Evolutionary conservation across 352 stramenopile genomes (phyloP), one percentile per base, ranked within the genome.

Genomic region (Globisporangium spiculum): DNA sequence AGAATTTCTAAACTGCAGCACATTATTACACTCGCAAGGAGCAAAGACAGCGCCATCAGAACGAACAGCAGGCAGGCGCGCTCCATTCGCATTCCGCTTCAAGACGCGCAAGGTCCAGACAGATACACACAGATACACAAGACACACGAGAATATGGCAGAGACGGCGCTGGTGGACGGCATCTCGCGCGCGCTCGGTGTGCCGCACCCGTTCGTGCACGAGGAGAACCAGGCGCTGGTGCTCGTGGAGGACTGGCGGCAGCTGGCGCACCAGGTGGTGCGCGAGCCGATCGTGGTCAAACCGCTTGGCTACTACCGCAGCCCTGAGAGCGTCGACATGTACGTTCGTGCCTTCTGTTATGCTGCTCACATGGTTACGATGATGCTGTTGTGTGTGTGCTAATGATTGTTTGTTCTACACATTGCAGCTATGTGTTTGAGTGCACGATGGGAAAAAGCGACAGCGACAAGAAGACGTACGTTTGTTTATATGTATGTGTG

Each of bases 301-400:
- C 84, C 85, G 22, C 67, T 93, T 4, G 87, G 87, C 20, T 95
- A 95, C 67, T 95, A 95, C 69, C 81, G 84, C 59, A 90, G 83
- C 12, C 82, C 83, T 41, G 84, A 95, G 74, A 88, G 77, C 50
- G 74, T 95, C 57, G 83, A 91, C 71, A 91, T 95, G 87, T 94
- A 76, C 67, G 82, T 53, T 18, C 24, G 26, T 41, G 2, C 66
- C 48, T 62, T 48, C n/a, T 46, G 22, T 41, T n/a, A 30, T 67
- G 30, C 30, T 32, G 30, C 4, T 32, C 4, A 32, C 30, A 32
- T 32, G 30, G 4, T 32, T 32, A 32, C 4, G 30, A 32, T 32
- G 30, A 7, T 32, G 30, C 30, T 32, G 27, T 1, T 30, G 27
- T 30, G 30, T 32, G 30, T 32, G 30, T 32, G 30, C 30, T 32